Base-by-base conservation (phyloP, 768 basidiomycete genomes). In the Dictyophora rubrovolvata region DNA sequence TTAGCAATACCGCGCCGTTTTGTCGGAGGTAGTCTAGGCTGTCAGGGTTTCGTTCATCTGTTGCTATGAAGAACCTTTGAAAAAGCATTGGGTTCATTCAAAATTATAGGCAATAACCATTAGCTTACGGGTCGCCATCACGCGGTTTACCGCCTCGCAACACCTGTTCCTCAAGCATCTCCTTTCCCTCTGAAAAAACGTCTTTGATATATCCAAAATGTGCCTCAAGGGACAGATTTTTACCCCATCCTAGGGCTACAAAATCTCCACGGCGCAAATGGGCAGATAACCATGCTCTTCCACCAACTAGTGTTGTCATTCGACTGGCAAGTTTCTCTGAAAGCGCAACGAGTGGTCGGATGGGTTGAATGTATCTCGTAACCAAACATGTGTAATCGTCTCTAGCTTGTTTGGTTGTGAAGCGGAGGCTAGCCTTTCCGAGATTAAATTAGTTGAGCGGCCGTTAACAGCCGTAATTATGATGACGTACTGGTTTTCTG, bases 261-360 rank as follows among this genome's bases (percentile, higher is more conserved):
- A 73, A 75, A 49, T 75, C 74, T 50, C 74, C 74, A 22, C 74
- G 72, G 18, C 74, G 73, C 75, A 76, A 75, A 49, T 75, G 74
- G 7, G 70, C 73, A 12, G 67, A 71, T 72, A 75, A 72, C 75
- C 74, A 75, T 63, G 70, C 65, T 8, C 73, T 67, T 16, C 72
- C 73, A 0, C 54, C 69, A 1, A 69, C 50, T 22, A 23, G 49
- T 12, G 66, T 61, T 4, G 55, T 63, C 71, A 76, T 74, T 53
- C 69, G 70, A 34, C 50, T 46, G n/a, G 69, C 71, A 61, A 76
- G 69, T 4, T 46, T 46, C 2, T 63, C 65, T 0, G 71, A 70
- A 16, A 76, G 63, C 21, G 65, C 65, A 48, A 63, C 54, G 17
- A 73, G 64, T 17, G 60, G 61, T n/a, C n/a, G n/a, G n/a, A n/a